These are phyloP conservation scores for Maudiozyma serrabonitensis DNA, from an alignment of 805 yeast species.

Conservation along the genomic window DNA sequence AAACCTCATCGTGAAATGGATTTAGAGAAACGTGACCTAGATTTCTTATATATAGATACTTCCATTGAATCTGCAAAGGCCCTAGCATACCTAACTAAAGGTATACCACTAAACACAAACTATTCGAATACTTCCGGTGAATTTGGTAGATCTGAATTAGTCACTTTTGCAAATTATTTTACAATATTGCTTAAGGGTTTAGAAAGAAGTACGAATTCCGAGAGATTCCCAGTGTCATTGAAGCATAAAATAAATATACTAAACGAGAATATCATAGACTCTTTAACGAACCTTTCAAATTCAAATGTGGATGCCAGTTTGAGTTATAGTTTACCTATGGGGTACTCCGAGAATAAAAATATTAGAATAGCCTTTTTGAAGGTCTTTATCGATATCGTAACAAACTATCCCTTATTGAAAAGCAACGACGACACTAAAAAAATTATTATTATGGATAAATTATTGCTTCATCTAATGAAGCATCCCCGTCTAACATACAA, in stretches of 20 bases:
- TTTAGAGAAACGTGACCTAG: constrained; percentile 31
- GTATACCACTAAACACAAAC: constrained; percentile 47
- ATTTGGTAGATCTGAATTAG: constrained; percentile 41
- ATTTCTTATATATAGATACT: constrained; percentile 42
- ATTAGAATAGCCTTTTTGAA: constrained; percentile 63
- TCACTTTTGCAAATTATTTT: constrained; percentile 62
- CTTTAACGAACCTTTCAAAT: constrained; percentile 58
- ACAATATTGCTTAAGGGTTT: constrained; percentile 41
- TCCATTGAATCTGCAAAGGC: constrained; percentile 51
- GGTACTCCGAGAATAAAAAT: constrained; percentile 54
- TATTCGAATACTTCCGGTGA: constrained; percentile 43
- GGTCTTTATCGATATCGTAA: constrained; percentile 58
- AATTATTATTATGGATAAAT: constrained; percentile 13
- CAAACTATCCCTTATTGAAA: constrained; percentile 18
- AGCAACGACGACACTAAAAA: constrained; percentile 19
- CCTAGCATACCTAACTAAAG: constrained; percentile 43
- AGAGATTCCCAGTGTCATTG: constrained; percentile 26
- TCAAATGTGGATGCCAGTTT: constrained; percentile 69
- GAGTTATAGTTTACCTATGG: constrained; percentile 63
- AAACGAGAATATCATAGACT: constrained; percentile 49
- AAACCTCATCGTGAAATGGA: constrained; percentile 26
- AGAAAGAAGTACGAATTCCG: constrained; percentile 27
- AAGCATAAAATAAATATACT: constrained; percentile 45
- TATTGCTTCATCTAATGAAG: constrained; percentile 24
- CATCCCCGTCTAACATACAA: constrained; percentile 39